Base-by-base conservation (phyloP, 441 rosid genomes). In the Eruca vesicaria region DNA sequence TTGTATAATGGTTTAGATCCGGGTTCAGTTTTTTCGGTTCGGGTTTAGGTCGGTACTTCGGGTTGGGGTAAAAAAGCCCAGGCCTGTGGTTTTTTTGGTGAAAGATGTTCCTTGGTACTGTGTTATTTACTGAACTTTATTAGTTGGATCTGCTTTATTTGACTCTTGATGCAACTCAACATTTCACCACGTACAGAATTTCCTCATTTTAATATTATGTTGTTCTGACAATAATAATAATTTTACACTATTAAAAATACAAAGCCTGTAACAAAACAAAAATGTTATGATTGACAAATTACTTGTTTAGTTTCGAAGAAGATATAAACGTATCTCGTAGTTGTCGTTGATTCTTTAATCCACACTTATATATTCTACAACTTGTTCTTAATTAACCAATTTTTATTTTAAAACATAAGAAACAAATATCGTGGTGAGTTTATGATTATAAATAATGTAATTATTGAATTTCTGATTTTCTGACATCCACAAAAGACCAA, bases 381-480 rank as follows among this genome's bases (percentile, higher is more conserved):
- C 48, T 41, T 41, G 48, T 41, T 14, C 15, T 23, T 6, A 53
- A 63, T 55, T 38, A 64, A 53, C 56, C 15, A 73, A 16, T 20
- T 38, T 32, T 43, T 15, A 28, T 7, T 63, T 32, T 20, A 32
- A 71, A 19, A 20, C 38, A 52, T 16, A 41, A 57, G 11, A 33
- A 57, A 31, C 48, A 73, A 75, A 68, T 50, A 75, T 52, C 73
- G 14, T 68, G 68, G 68, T 35, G 68, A 38, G 10, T 18, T 7
- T 12, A 20, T 11, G 19, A 48, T 4, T 29, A 43, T 14, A 43
- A 43, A 9, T 26, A 29, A 31, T 29, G 11, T 35, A 33, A 71
- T 64, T 3, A 48, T 57, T 59, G 29, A 57, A 28, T 31, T 9
- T 14, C 66, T 56, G 61, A 45, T 64, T n/a, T 43, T 43, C 52